phyloP scores from a whole-genome alignment of 1,139 yeast species.

The Candida sanyaensis region DNA sequence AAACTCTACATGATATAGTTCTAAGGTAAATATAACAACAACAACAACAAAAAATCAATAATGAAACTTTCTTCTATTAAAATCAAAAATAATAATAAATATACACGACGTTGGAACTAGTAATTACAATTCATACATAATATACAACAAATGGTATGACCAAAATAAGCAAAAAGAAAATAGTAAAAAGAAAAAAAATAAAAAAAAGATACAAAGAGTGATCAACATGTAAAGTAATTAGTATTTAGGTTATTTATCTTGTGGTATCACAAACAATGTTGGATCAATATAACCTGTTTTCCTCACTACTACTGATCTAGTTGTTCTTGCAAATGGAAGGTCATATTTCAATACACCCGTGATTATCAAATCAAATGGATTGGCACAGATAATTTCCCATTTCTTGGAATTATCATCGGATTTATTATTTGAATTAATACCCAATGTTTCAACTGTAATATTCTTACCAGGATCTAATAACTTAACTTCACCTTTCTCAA shows the following conservation, averaged over 20 bases:
- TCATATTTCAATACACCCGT: constrained; percentile 81
- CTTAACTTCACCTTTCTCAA: constrained; percentile 69
- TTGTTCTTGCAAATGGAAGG: constrained; percentile 61
- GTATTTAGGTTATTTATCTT: background rate
- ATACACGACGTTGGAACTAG: background rate
- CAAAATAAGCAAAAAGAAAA: background rate
- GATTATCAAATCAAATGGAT: constrained; percentile 84
- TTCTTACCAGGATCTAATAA: constrained; percentile 75
- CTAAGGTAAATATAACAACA: background rate
- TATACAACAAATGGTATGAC: background rate
- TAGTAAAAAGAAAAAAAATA: background rate
- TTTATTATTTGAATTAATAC: constrained; percentile 11
- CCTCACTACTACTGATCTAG: constrained; percentile 62
- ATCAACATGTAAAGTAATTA: background rate
- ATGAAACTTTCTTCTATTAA: constrained; percentile 3
- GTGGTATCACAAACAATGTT: constrained; percentile 15
- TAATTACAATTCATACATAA: background rate
- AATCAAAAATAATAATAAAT: background rate
- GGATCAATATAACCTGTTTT: constrained; percentile 65
- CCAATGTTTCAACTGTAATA: constrained; percentile 33
- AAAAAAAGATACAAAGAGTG: background rate
- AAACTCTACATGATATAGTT: constrained; percentile 19
- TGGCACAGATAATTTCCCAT: constrained; percentile 76
- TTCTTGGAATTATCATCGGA: constrained; percentile 50
- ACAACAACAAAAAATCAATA: background rate